Percentiles rank a stretch among this genome's conserved stretches.
Evolutionary conservation across 352 stramenopile species (phyloP).

Genomic region (Vaucheria bursata): DNA sequence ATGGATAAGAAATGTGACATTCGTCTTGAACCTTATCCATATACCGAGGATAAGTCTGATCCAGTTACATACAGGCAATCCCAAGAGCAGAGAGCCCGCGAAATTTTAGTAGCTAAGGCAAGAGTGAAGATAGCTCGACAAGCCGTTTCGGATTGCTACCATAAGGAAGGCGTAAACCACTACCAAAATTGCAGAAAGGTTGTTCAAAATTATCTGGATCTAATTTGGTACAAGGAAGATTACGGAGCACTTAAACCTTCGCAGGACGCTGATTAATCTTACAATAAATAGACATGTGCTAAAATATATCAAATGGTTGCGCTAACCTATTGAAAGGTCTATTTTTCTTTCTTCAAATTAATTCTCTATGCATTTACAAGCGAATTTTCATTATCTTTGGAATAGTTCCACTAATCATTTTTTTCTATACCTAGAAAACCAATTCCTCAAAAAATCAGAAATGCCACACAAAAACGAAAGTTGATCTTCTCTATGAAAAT

Average conservation of each 20-base stretch:
- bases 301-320: no score
- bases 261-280: neutral
- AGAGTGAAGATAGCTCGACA: conserved; percentile 28
- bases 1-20: conserved; percentile 19
- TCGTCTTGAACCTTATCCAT: conserved; percentile 19
- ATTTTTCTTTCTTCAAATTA: no score
- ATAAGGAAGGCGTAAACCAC: conserved; percentile 44
- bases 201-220: conserved; percentile 24
- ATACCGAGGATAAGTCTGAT: conserved; percentile 31
- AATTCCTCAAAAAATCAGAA: no score
- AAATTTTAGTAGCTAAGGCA: conserved; percentile 37
- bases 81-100: conserved; percentile 31
- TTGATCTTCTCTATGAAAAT: no score
- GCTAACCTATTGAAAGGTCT: no score
- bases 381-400: no score
- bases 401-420: no score
- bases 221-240: conserved; percentile 23
- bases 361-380: no score
- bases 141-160: conserved; percentile 38
- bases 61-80: conserved; percentile 34
- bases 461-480: no score
- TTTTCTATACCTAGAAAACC: no score
- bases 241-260: conserved; percentile 36
- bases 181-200: conserved; percentile 44
- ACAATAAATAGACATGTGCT: conserved; percentile 9